Base-by-base conservation (phyloP, 441 rosid genomes). In the Arabidopsis lyrata region DNA sequence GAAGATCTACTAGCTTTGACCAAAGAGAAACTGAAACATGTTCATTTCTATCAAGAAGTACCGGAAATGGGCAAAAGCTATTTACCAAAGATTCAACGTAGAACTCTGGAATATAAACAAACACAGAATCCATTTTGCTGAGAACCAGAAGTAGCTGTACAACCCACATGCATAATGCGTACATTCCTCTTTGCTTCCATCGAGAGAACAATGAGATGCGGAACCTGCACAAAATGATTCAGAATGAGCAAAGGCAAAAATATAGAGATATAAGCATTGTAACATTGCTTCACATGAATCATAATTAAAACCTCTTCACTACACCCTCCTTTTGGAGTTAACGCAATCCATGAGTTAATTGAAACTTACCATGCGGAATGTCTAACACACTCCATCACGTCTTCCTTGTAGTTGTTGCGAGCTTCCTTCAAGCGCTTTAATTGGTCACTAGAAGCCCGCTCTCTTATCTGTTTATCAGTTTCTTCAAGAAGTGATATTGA, bases 131-230 rank as follows among this genome's bases (percentile, higher is more conserved):
- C 89, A 87, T 77, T 90, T 89, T 90, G 87, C 97, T 89, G 71
- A 96, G 86, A 73, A 87, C 89, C 77, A 96, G 80, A 84, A 96
- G 90, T 74, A 96, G 82, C 66, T 91, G 97, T 55, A 93, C 97
- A 74, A 87, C 87, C 98, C 98, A 93, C 95, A 90, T 88, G 86
- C 97, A 96, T 52, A 86, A 81, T 63, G 98, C 99, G 83, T 93
- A 93, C 93, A 96, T 96, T 77, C 98, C 99, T 80, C 98, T 89
- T 82, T 96, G 99, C 88, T 96, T 96, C 99, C 99, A 96, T 36
- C 84, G 86, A 35, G 98, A 88, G 78, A 85, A 87, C 63, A 96
- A 90, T 69, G 87, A 83, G 73, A 93, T 78, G 31, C 97, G 95
- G 67, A 90, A 93, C 99, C 97, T 96, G 86, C 29, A 74, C 68